Base-by-base conservation (phyloP, 2,329 filamentous ascomycete species). In the Diaporthe sp. region DNA sequence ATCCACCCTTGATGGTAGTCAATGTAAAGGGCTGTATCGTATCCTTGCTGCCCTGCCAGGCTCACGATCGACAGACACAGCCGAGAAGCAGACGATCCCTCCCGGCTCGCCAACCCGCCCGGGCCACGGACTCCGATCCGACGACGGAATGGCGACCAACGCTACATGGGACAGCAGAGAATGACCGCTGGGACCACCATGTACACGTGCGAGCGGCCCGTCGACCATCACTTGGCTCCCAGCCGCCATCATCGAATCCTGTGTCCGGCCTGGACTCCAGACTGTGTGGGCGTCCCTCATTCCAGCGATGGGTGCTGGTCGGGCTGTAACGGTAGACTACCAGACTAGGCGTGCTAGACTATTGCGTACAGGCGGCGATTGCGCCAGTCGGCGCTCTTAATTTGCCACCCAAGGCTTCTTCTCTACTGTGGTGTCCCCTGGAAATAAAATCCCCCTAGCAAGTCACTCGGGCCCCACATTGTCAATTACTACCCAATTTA, bases 41-140 rank as follows among this genome's bases (percentile, higher is more conserved):
- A 73, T 44, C 71, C 46, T 73, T 53, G 34, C 44, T 62, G 60
- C 58, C 22, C 31, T 51, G 49, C 58, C 71, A 65, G 55, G 71
- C 31, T 65, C 71, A 62, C 71, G 71, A 73, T 73, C 71, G 71
- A 55, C 58, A 72, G 37, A 68, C 44, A 62, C 57, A 72, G 57
- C 34, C 71, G 57, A 70, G 34, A 13, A 51, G 51, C 42, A 58
- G 72, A 51, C 57, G 72, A 75, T 76, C 72, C 51, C 71, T 75
- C 58, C 68, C 75, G 55, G 51, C 61, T 61, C 46, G 37, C 67
- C 34, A 65, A 17, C 65, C 65, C 65, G 49, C 46, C 65, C 49
- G 49, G 65, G 49, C 49, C 49, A 70, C 65, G 65, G 65, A 55
- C 46, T 55, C 15, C n/a, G 65, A 70, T 70, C 65, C 49, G 49